Percentiles rank a stretch among this genome's conserved stretches.
phyloP scores from a whole-genome alignment of 1,139 yeast species.

The Suhomyces bokatorum region DNA sequence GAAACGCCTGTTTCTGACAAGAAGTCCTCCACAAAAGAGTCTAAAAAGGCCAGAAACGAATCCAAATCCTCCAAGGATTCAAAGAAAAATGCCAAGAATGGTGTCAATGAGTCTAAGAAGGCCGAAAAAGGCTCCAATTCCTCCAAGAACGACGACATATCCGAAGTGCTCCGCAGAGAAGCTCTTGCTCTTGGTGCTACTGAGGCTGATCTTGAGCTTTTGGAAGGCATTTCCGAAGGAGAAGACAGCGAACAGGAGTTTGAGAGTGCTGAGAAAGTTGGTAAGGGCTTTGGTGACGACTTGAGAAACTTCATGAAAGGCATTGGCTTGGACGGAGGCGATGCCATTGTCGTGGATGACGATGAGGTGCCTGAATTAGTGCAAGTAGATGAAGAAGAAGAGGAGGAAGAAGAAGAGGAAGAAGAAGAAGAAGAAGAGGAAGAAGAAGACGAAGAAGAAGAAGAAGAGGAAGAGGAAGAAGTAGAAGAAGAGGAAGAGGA shows the following conservation, averaged over 20 bases:
- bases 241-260: slow-evolving; percentile 69
- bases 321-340: slow-evolving; percentile 56
- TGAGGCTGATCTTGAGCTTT: slow-evolving; percentile 59
- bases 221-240: slow-evolving; percentile 52
- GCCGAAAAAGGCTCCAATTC: slow-evolving; percentile 10
- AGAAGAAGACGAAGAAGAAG: slow-evolving; percentile 29
- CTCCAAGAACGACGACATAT: slow-evolving; percentile 13
- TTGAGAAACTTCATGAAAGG: slow-evolving; percentile 65
- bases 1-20: slow-evolving; percentile 1
- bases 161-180: slow-evolving; percentile 55
- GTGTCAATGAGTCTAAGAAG: slow-evolving; percentile 12
- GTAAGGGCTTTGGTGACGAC: slow-evolving; percentile 55
- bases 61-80: slow-evolving; percentile 8
- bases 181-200: slow-evolving; percentile 70
- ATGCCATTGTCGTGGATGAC: slow-evolving; percentile 35
- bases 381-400: slow-evolving; percentile 22
- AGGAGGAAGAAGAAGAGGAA: slow-evolving; percentile 30
- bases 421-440: slow-evolving; percentile 23
- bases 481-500: slow-evolving; percentile 30
- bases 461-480: slow-evolving; percentile 25
- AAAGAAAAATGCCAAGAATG: slow-evolving; percentile 7
- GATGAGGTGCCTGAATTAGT: slow-evolving; percentile 22
- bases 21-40: slow-evolving; percentile 8
- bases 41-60: slow-evolving; percentile 9
- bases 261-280: slow-evolving; percentile 38